Evolutionary conservation across 75 land plant genomes (phyloP).

Genomic region (Adiantum capillusveneris): DNA sequence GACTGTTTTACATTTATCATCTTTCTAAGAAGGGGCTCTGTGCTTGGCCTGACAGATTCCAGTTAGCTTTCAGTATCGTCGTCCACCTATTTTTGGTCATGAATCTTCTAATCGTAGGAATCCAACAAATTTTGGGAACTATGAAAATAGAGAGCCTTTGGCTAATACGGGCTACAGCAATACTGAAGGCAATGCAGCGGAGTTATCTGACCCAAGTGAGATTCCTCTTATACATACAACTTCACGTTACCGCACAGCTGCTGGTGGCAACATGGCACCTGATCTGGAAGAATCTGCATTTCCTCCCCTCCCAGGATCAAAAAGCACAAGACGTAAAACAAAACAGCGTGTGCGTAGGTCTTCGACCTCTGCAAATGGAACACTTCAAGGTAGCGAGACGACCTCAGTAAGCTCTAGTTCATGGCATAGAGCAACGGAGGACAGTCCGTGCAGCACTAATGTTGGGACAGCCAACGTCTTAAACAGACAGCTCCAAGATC

Average conservation of each 20-base stretch:
- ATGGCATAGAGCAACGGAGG: background rate
- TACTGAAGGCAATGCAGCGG: background rate
- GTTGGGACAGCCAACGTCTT: too few species aligned
- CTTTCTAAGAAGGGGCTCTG: background rate
- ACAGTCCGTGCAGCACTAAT: too few species aligned
- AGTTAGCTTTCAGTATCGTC: slow-evolving; percentile 67
- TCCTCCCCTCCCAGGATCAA: slow-evolving; percentile 53
- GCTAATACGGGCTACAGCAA: background rate
- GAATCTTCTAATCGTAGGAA: background rate
- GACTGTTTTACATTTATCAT: background rate
- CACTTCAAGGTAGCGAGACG: background rate
- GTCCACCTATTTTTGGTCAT: slow-evolving; percentile 1
- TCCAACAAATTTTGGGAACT: background rate
- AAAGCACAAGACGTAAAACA: background rate
- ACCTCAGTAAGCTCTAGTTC: background rate
- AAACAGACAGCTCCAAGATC: too few species aligned
- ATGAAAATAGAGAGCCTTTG: background rate
- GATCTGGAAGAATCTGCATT: slow-evolving; percentile 58
- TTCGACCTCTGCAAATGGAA: background rate
- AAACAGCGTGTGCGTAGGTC: background rate
- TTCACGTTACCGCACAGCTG: background rate
- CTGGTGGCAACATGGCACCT: background rate
- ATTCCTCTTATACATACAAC: background rate
- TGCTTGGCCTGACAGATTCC: slow-evolving; percentile 53
- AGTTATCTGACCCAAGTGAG: background rate